Conservation (phyloP, 2,329 filamentous ascomycete species). For the Microcyclospora tardicrescens region DNA sequence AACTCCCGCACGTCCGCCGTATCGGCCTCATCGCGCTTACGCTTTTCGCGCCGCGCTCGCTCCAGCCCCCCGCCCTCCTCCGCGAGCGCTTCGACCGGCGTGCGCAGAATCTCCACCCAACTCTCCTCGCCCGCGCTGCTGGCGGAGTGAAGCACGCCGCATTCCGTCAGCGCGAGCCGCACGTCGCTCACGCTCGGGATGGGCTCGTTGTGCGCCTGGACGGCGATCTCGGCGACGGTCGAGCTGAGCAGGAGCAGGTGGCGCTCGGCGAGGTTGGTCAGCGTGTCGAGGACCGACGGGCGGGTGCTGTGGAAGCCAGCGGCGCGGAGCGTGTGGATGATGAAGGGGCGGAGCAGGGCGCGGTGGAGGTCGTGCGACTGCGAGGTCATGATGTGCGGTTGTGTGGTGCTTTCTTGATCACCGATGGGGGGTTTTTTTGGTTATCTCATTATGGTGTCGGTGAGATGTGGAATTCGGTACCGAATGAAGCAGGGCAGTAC, state of each 20-base stretch:
- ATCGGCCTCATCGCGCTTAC: constrained; percentile 53
- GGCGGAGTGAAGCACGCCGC: constrained; percentile 60
- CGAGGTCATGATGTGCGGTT: constrained; percentile 4
- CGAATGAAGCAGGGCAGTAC: too few species aligned
- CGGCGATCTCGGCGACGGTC: constrained; percentile 57
- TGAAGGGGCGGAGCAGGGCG: constrained; percentile 69
- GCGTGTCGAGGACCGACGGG: constrained; percentile 68
- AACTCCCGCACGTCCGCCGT: constrained; percentile 65
- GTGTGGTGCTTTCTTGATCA: too few species aligned
- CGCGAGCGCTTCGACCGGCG: constrained; percentile 31
- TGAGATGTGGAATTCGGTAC: too few species aligned
- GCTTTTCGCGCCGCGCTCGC: constrained; percentile 24
- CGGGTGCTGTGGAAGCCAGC: constrained; percentile 77
- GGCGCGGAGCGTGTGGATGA: constrained; percentile 83
- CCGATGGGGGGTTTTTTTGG: too few species aligned
- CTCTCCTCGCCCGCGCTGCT: constrained; percentile 54
- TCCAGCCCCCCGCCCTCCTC: constrained; percentile 26
- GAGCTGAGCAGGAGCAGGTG: constrained; percentile 67
- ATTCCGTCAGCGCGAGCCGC: constrained; percentile 72
- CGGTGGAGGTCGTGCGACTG: constrained; percentile 43
- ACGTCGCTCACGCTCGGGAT: constrained; percentile 61
- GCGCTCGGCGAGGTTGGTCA: constrained; percentile 75
- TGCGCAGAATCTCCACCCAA: constrained; percentile 41
- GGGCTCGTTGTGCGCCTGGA: constrained; percentile 53
- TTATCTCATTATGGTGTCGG: too few species aligned